Conservation (phyloP, 1,139 yeast genomes). For the Debaryomyces coudertii region DNA sequence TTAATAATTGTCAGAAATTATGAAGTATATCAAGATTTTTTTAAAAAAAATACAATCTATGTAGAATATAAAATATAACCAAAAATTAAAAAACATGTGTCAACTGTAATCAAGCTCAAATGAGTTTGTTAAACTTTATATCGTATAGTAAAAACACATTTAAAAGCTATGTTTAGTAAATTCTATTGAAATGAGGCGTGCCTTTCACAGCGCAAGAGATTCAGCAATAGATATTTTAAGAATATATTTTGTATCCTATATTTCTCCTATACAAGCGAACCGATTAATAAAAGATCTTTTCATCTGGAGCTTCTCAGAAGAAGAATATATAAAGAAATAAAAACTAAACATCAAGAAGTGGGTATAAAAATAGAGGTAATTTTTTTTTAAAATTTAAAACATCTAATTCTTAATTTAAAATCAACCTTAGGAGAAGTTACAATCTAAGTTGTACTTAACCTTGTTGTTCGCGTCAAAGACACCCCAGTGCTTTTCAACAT, state of each 20-base stretch:
- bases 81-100: too few relatives aligned
- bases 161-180: too few relatives aligned
- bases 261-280: neutral
- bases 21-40: too few relatives aligned
- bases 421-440: conserved; percentile 44
- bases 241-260: neutral
- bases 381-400: neutral
- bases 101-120: too few relatives aligned
- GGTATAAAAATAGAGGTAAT: conserved; percentile 6
- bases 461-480: conserved; percentile 63
- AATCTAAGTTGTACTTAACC: conserved; percentile 61
- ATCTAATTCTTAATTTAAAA: neutral
- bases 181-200: too few relatives aligned
- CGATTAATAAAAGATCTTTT: neutral
- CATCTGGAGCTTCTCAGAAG: neutral
- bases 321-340: conserved; percentile 5
- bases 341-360: conserved; percentile 7
- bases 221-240: neutral
- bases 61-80: too few relatives aligned
- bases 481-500: conserved; percentile 95
- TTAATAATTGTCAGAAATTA: too few relatives aligned
- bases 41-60: too few relatives aligned
- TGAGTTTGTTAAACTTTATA: too few relatives aligned
- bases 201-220: too few relatives aligned
- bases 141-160: too few relatives aligned